Evolutionary conservation across 305 asterid species (phyloP), one percentile per base, ranked within the genome.

Genomic region (Fraxinus xanthoxyloides): DNA sequence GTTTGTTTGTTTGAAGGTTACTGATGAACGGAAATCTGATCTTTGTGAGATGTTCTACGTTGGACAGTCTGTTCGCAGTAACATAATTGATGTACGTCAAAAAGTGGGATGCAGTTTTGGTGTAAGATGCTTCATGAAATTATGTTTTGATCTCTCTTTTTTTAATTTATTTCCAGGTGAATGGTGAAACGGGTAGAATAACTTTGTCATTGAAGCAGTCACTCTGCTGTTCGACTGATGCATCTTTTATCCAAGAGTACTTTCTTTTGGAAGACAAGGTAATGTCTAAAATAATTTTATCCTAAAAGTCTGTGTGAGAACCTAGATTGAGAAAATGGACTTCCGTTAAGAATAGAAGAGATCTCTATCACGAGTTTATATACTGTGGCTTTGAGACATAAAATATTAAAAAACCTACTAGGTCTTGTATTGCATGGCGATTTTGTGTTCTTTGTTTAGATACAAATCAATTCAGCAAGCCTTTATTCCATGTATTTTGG

Each of bases 41-140:
- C 93, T 93, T 81, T 84, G 94, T 61, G 97, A 94, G 87, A 92
- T 88, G 81, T 93, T 93, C 89, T 89, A 80, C 77, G 81, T 92
- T 73, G 99, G 98, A 73, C 99, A 96, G 88, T 96, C 99, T 75
- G 98, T 96, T 86, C 95, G 98, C 81, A 88, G 97, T 89, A 90
- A 89, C 85, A 82, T 94, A 79, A 79, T 90, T 86, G 95, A 94
- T 90, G 99, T 96, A 90, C 24, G 94, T 51, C 77, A 75, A n/a
- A 67, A 40, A 80, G 32, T 72, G 35, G 32, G 35, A 77, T 24
- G 85, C 78, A 17, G 65, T 83, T 77, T 80, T 56, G 63, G 54
- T 35, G 51, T 36, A n/a, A 36, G 43, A 51, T 63, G 26, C 17
- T 72, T 63, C 77, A 70, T 81, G 77, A 78, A 59, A 40, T 77